Evolutionary conservation across 1,284 basidiomycete genomes (phyloP).

Genomic region (Cutaneotrichosporon dermatis): DNA sequence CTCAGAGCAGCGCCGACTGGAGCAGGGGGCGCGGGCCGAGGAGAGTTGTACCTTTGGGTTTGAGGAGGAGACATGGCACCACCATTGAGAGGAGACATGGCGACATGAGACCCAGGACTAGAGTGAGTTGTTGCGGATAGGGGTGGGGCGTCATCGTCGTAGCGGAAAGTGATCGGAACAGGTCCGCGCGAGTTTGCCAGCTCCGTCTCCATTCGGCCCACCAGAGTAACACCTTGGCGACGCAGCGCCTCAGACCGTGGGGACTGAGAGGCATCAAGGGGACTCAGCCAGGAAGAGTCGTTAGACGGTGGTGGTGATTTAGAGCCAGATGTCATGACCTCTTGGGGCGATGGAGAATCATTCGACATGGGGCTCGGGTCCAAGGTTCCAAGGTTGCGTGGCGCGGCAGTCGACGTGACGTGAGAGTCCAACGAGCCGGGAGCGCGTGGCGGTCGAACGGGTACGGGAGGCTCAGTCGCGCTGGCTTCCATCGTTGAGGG

Average conservation of each 20-base stretch:
- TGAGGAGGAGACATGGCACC: background rate
- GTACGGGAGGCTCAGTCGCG: too few species aligned
- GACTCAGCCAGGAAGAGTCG: background rate
- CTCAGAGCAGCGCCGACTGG: too few species aligned
- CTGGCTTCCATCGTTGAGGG: background rate
- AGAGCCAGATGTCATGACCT: too few species aligned
- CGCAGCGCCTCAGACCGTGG: constrained; percentile 1
- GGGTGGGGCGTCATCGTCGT: background rate
- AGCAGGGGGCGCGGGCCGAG: background rate
- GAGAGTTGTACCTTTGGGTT: background rate
- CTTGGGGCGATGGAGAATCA: too few species aligned
- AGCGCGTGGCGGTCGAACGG: background rate
- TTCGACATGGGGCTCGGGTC: background rate
- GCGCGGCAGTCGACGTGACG: background rate
- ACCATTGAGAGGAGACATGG: background rate
- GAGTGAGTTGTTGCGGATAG: background rate
- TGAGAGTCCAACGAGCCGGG: background rate
- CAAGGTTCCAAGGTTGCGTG: background rate
- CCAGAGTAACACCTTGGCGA: constrained; percentile 13
- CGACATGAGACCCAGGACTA: background rate
- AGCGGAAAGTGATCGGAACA: constrained; percentile 41
- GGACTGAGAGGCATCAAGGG: background rate
- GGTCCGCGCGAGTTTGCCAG: constrained; percentile 32
- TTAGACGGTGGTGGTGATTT: background rate
- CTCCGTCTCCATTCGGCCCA: constrained; percentile 38